Conservation (phyloP, 2,329 filamentous ascomycete species). For the Xylogone sp. region DNA sequence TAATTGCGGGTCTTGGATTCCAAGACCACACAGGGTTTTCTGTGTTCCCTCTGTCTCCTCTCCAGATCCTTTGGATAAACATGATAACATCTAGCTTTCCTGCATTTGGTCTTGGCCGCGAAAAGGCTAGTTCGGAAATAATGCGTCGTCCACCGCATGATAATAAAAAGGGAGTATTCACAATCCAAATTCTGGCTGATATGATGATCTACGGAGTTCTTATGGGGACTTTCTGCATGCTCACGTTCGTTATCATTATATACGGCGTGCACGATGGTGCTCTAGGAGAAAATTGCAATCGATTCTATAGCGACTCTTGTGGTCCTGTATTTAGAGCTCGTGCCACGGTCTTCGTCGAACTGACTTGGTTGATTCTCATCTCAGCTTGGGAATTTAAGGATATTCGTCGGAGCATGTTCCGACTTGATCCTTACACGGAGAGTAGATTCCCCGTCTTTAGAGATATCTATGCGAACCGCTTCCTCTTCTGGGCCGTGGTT, state of each 20-base stretch:
- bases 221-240: conserved; percentile 44
- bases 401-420: conserved; percentile 52
- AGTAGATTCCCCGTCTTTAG: conserved; percentile 33
- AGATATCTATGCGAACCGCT: conserved; percentile 53
- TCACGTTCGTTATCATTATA: conserved; percentile 48
- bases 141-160: conserved; percentile 51
- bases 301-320: conserved; percentile 42
- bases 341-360: conserved; percentile 51
- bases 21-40: conserved; percentile 48
- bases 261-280: conserved; percentile 46
- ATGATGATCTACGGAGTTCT: conserved; percentile 50
- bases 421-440: conserved; percentile 42
- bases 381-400: conserved; percentile 59
- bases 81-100: conserved; percentile 59
- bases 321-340: conserved; percentile 51
- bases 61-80: conserved; percentile 61
- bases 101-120: conserved; percentile 56
- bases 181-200: conserved; percentile 46
- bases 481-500: conserved; percentile 54
- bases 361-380: conserved; percentile 54
- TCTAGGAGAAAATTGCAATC: conserved; percentile 52
- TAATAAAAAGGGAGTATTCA: conserved; percentile 46
- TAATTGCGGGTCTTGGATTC: conserved; percentile 56
- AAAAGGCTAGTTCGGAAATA: conserved; percentile 50
- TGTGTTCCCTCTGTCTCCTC: conserved; percentile 54